phyloP scores from a whole-genome alignment of 768 basidiomycete species.

The Paxillus involutus region DNA sequence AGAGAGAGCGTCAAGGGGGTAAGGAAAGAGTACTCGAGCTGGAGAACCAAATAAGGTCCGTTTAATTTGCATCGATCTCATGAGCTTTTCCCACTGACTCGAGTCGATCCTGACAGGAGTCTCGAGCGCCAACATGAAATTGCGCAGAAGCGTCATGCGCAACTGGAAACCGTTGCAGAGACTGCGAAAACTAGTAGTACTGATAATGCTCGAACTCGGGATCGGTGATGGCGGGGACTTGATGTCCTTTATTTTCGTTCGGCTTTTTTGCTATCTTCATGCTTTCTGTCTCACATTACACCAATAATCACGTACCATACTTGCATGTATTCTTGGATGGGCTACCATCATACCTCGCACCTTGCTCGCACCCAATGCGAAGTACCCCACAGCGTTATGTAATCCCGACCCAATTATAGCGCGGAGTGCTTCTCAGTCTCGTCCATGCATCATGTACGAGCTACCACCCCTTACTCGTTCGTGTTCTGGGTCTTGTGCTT shows the following conservation, averaged over 20 bases:
- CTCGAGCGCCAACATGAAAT: conserved; percentile 75
- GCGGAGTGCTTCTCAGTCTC: no score
- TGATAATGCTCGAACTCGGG: conserved; percentile 14
- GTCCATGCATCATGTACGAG: no score
- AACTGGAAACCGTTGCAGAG: conserved; percentile 34
- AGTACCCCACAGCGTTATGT: no score
- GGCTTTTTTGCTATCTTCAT: background rate
- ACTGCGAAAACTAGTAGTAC: conserved; percentile 14
- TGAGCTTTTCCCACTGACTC: background rate
- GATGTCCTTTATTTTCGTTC: background rate
- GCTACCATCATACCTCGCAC: background rate
- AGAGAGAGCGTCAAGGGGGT: conserved; percentile 89
- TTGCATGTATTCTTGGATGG: background rate
- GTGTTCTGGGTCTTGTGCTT: no score
- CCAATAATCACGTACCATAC: background rate
- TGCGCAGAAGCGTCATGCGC: conserved; percentile 67
- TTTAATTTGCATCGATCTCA: conserved; percentile 3
- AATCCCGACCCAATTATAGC: no score
- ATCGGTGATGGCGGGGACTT: conserved; percentile 11
- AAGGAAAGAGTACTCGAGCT: conserved; percentile 82
- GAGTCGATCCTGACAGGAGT: conserved; percentile 43
- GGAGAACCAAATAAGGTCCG: conserved; percentile 68
- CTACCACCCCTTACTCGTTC: no score
- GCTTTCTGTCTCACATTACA: background rate
- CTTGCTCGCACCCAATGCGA: no score